Percentiles rank a stretch among this genome's conserved stretches.
phyloP scores from a whole-genome alignment of 768 basidiomycete genomes.

The Nevesoporus exiguus region DNA sequence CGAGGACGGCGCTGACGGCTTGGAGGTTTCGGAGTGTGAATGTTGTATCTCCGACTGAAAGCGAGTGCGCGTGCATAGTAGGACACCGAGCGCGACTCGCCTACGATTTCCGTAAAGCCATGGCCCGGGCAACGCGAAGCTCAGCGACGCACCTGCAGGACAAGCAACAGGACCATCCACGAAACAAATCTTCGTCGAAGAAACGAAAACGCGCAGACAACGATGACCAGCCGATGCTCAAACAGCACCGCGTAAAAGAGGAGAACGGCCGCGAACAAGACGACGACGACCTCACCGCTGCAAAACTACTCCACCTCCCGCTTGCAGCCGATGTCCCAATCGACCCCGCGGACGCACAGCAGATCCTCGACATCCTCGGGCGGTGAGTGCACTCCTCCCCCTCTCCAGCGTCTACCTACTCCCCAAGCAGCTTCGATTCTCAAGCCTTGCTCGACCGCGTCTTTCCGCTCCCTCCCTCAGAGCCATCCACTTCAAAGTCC shows the following conservation, averaged over 20 bases:
- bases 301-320: slow-evolving; percentile 27
- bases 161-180: slow-evolving; percentile 27
- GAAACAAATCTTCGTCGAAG: slow-evolving; percentile 39
- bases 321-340: slow-evolving; percentile 49
- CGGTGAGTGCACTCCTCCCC: slow-evolving; percentile 36
- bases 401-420: neutral
- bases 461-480: slow-evolving; percentile 49
- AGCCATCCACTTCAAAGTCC: slow-evolving; percentile 40
- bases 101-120: slow-evolving; percentile 33
- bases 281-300: slow-evolving; percentile 15
- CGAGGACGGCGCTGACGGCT: slow-evolving; percentile 4
- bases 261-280: slow-evolving; percentile 15
- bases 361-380: slow-evolving; percentile 59
- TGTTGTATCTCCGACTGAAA: slow-evolving; percentile 11
- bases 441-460: slow-evolving; percentile 81
- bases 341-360: slow-evolving; percentile 41
- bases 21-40: slow-evolving; percentile 29
- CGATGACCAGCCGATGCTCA: slow-evolving; percentile 48
- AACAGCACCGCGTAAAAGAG: slow-evolving; percentile 45
- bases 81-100: slow-evolving; percentile 17
- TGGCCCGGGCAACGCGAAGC: slow-evolving; percentile 75
- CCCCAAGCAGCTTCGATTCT: slow-evolving; percentile 51
- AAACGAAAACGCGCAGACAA: slow-evolving; percentile 64
- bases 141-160: slow-evolving; percentile 42
- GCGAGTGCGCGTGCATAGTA: slow-evolving; percentile 15